Evolutionary conservation across 495 filamentous ascomycete species (phyloP).

Genomic region (Penicillium chermesinum): DNA sequence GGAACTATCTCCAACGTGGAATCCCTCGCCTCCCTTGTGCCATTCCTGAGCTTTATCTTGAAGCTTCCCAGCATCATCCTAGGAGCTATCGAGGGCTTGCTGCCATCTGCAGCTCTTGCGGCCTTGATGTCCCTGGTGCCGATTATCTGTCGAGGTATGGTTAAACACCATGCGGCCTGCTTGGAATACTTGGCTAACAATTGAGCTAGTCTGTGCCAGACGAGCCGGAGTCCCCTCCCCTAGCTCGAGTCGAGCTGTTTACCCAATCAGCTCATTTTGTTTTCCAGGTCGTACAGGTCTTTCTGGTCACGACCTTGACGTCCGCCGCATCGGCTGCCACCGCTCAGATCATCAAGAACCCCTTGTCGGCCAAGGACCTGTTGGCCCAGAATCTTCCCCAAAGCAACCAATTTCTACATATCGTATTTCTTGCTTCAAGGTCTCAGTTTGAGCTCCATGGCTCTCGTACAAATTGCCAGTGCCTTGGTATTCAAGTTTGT

Average conservation of each 20-base stretch:
- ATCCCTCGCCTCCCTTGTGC: slow-evolving; percentile 54
- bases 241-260: slow-evolving; percentile 72
- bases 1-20: slow-evolving; percentile 76
- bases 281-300: slow-evolving; percentile 90
- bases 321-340: slow-evolving; percentile 68
- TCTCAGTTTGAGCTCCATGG: slow-evolving; percentile 62
- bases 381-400: slow-evolving; percentile 70
- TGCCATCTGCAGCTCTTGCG: slow-evolving; percentile 70
- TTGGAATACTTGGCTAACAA: slow-evolving; percentile 11
- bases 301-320: slow-evolving; percentile 73
- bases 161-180: slow-evolving; percentile 1
- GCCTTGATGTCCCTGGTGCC: slow-evolving; percentile 85
- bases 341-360: slow-evolving; percentile 58
- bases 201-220: slow-evolving; percentile 56
- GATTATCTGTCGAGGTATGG: slow-evolving; percentile 70
- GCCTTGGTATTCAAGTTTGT: slow-evolving; percentile 69
- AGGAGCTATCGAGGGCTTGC: slow-evolving; percentile 72
- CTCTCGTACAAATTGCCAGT: slow-evolving; percentile 68
- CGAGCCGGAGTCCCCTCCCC: slow-evolving; percentile 71
- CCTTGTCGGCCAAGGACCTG: slow-evolving; percentile 54
- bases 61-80: slow-evolving; percentile 64
- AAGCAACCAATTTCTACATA: slow-evolving; percentile 84
- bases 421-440: slow-evolving; percentile 90
- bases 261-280: slow-evolving; percentile 86
- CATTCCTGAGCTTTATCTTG: slow-evolving; percentile 64